phyloP scores from a whole-genome alignment of 2,329 filamentous ascomycete species.

The Talaromyces sp. region DNA sequence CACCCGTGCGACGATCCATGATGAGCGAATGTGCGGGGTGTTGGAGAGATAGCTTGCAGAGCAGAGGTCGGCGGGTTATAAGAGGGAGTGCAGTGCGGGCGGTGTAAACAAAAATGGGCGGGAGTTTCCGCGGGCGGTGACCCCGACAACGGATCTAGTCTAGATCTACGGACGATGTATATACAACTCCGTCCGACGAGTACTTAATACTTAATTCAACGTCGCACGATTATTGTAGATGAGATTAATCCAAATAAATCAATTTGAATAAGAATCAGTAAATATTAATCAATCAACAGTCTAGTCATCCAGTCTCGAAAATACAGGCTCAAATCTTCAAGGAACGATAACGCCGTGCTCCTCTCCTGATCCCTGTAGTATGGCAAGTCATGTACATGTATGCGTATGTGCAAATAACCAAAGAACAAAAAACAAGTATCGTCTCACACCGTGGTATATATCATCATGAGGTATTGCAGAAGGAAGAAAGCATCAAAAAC shows the following conservation, averaged over 20 bases:
- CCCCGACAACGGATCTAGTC: not conserved
- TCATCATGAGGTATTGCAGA: not conserved
- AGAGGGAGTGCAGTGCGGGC: not conserved
- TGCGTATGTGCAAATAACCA: not conserved
- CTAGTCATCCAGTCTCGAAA: not conserved
- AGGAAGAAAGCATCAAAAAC: not conserved
- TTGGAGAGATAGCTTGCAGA: not conserved
- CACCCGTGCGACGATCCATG: conserved; percentile 36
- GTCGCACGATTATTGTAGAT: too few species aligned
- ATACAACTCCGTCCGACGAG: too few species aligned
- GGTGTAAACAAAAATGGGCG: not conserved
- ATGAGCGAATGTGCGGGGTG: conserved; percentile 2
- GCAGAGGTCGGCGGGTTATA: not conserved
- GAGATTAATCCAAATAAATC: too few species aligned
- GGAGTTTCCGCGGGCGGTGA: not conserved
- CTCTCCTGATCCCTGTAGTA: conserved; percentile 18
- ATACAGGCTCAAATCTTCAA: conserved; percentile 23
- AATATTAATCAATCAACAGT: not conserved
- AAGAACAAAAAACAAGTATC: not conserved
- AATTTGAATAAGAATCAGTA: not conserved
- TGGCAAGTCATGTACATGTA: not conserved
- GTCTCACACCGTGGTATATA: not conserved
- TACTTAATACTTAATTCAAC: too few species aligned
- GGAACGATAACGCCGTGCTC: conserved; percentile 19
- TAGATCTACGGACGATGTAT: not conserved